Base-by-base conservation (phyloP, 495 filamentous ascomycete genomes). In the Gamarada debralockiae region DNA sequence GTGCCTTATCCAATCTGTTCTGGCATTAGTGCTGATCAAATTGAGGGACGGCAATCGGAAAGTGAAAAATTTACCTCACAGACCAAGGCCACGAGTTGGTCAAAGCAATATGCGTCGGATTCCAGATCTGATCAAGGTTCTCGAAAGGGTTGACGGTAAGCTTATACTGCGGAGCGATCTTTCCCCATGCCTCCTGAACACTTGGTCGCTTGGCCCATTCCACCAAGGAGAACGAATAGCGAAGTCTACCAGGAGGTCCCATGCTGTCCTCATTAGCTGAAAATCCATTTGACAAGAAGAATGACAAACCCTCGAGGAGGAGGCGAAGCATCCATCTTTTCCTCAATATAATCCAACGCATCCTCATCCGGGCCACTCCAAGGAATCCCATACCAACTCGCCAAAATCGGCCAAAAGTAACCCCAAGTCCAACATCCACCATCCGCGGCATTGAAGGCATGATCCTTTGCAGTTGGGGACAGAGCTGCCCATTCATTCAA, bases 401-500 rank as follows among this genome's bases (percentile, higher is more conserved):
- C 72, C 21, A 79, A 55, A 52, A 64, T 63, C 7, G 70, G 70
- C 73, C 74, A 79, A 48, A 74, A 61, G n/a, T 65, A 48, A 8
- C 67, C 67, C 70, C 72, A 75, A 4, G 67, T 71, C 29, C 75
- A 74, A 14, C 60, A 41, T 36, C 60, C 59, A 12, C 65, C 67
- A 51, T 80, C 73, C 15, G 58, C 43, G n/a, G 69, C 66, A 57
- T 76, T 79, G 61, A 79, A 75, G 17, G 63, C 67, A 55, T 78
- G 53, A 27, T 76, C 68, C 42, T 48, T 62, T 7, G 70, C 66
- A 2, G 43, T 38, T 1, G 48, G 58, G 0, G 59, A 67, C 46
- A 80, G 58, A 15, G 68, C 76, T 0, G 70, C 65, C 76, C 76
- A 82, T 59, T 80, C 76, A 29, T 69, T 69, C 31, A 77, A 65